These are phyloP conservation scores for Leccinum proliferum DNA, from an alignment of 1,284 basidiomycete species.

Conservation along the genomic window DNA sequence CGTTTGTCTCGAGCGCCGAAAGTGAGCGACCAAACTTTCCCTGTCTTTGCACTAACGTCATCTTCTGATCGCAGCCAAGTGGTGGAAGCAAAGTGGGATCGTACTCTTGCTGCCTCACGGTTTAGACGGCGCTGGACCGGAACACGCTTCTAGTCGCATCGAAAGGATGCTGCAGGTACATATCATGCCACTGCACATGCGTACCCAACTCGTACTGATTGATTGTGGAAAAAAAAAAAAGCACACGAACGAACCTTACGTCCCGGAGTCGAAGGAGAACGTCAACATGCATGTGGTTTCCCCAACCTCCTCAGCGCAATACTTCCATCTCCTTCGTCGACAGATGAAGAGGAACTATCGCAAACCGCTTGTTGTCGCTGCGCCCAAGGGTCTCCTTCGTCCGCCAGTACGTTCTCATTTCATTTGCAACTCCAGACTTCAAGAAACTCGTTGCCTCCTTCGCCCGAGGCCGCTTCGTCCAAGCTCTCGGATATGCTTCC, in stretches of 20 bases:
- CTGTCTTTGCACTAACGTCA: not conserved
- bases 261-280: constrained; percentile 36
- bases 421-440: not conserved
- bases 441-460: not conserved
- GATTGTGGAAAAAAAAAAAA: constrained; percentile 20
- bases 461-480: constrained; percentile 66
- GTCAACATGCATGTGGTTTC: constrained; percentile 81
- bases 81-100: constrained; percentile 89
- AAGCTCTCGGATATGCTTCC: constrained; percentile 58
- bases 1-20: constrained; percentile 78
- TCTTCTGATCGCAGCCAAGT: constrained; percentile 65
- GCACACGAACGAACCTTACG: constrained; percentile 69
- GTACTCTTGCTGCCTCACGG: constrained; percentile 85
- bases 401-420: constrained; percentile 52
- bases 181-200: not conserved
- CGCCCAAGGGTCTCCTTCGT: constrained; percentile 78
- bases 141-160: constrained; percentile 82
- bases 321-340: constrained; percentile 83
- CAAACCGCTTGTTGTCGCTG: constrained; percentile 79
- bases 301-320: constrained; percentile 84
- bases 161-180: constrained; percentile 80
- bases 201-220: not conserved
- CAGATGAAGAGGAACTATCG: constrained; percentile 82
- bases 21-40: constrained; percentile 41
- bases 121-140: constrained; percentile 85